phyloP scores from a whole-genome alignment of 2,329 filamentous ascomycete species.

The Cytospora paraplurivora region DNA sequence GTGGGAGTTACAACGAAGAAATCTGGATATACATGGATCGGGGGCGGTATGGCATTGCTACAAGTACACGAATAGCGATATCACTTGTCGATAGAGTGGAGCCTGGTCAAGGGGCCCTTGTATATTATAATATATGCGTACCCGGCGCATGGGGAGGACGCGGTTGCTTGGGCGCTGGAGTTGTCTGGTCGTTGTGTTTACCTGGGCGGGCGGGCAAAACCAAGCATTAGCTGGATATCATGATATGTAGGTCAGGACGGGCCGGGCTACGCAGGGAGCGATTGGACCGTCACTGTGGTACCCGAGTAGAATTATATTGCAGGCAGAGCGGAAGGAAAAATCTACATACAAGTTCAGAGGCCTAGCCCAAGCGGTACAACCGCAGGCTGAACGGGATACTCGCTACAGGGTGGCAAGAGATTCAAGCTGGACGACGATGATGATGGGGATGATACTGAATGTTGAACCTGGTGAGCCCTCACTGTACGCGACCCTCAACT shows the following conservation, averaged over 20 bases:
- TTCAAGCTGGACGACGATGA: too few species aligned
- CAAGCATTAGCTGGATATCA: neutral
- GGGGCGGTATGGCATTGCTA: neutral
- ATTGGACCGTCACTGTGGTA: neutral
- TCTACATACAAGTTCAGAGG: neutral
- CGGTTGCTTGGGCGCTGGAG: slow-evolving; percentile 12
- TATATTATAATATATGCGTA: slow-evolving; percentile 18
- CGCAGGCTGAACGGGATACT: neutral
- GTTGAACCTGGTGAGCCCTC: too few species aligned
- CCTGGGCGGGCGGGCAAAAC: neutral
- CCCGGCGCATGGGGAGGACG: slow-evolving; percentile 11
- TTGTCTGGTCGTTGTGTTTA: slow-evolving; percentile 14
- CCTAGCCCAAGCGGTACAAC: neutral
- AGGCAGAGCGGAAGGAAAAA: neutral
- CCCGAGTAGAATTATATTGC: neutral
- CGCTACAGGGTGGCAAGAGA: too few species aligned
- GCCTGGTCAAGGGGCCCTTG: slow-evolving; percentile 6
- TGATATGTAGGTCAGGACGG: neutral
- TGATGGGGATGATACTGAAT: too few species aligned
- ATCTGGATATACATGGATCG: slow-evolving; percentile 10
- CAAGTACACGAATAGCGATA: neutral
- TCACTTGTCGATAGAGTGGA: slow-evolving; percentile 14
- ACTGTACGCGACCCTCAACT: too few species aligned
- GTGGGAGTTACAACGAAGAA: neutral
- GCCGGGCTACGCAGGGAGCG: neutral